Evolutionary conservation across 176 grass and related monocot species (phyloP).

Genomic region (Hsuehochloa calcarea): DNA sequence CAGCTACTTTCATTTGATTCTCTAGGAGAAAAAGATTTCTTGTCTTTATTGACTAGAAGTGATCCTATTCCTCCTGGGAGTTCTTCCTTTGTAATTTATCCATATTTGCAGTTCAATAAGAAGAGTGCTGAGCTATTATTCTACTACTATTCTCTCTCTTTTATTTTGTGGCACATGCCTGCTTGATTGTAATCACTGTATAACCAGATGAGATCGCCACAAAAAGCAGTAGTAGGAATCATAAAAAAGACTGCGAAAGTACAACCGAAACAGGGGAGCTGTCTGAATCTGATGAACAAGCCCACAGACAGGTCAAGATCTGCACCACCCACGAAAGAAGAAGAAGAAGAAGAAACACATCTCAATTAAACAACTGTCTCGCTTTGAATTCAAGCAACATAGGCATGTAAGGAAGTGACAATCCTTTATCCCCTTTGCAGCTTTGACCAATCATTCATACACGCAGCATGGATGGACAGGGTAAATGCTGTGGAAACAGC

Average conservation of each 20-base stretch:
- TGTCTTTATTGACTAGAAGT: constrained; percentile 1
- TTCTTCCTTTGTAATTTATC: background rate
- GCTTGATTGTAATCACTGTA: constrained; percentile 8
- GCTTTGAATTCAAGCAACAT: constrained; percentile 44
- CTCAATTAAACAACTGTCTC: constrained; percentile 21
- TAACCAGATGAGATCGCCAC: constrained; percentile 41
- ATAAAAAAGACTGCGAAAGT: constrained; percentile 28
- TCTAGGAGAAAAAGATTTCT: background rate
- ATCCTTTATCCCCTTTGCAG: background rate
- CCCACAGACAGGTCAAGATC: background rate
- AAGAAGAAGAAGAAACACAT: background rate
- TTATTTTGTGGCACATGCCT: constrained; percentile 19
- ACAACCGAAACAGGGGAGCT: background rate
- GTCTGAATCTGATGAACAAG: constrained; percentile 25
- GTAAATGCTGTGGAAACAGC: background rate
- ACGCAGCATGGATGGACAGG: background rate
- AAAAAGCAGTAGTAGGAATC: constrained; percentile 27
- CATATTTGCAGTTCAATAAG: constrained; percentile 8
- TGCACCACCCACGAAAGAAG: constrained; percentile 1
- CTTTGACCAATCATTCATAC: constrained; percentile 28
- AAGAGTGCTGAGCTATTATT: background rate
- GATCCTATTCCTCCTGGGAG: background rate
- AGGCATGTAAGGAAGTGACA: background rate
- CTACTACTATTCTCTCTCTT: background rate
- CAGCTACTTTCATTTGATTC: constrained; percentile 26